Conservation (phyloP, 23 red algal species). For the Gracilaria vermiculophylla region DNA sequence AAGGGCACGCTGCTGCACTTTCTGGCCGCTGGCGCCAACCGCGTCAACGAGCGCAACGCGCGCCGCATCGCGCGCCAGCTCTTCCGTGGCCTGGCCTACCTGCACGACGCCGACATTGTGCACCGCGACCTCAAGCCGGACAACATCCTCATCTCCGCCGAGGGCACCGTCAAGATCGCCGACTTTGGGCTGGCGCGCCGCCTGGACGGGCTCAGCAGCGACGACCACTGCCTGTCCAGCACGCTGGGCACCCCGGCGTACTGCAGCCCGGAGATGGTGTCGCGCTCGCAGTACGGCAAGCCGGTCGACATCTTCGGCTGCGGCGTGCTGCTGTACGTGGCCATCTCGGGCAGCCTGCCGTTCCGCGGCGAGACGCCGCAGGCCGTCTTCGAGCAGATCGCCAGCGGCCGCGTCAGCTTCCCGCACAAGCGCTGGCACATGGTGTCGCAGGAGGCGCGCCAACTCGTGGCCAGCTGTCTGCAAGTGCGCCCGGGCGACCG, state of each 20-base stretch:
- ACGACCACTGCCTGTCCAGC: constrained; percentile 51
- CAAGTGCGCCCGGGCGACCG: constrained; percentile 21
- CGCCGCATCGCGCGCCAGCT: constrained; percentile 70
- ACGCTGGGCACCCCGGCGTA: constrained; percentile 77
- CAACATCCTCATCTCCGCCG: constrained; percentile 83
- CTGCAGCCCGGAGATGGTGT: constrained; percentile 86
- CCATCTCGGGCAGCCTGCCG: constrained; percentile 73
- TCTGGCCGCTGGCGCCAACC: constrained; percentile 7
- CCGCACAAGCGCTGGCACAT: constrained; percentile 44
- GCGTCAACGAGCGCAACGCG: constrained; percentile 58
- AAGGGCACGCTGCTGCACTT: constrained; percentile 29
- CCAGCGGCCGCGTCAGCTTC: constrained; percentile 48
- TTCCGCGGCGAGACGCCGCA: constrained; percentile 69
- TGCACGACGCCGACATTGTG: constrained; percentile 83
- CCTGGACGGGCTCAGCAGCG: constrained; percentile 37
- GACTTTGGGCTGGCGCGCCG: constrained; percentile 89
- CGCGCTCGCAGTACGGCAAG: constrained; percentile 57
- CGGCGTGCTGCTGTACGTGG: constrained; percentile 84
- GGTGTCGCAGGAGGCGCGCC: constrained; percentile 53
- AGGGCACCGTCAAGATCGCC: constrained; percentile 75
- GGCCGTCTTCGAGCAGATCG: constrained; percentile 72
- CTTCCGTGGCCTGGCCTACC: constrained; percentile 70
- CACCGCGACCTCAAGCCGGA: constrained; percentile 95
- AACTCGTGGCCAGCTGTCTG: constrained; percentile 61
- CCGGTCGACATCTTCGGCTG: constrained; percentile 90